These are phyloP conservation scores for Umbelopsis sp. DNA, from an alignment of 192 early-diverging fungal species.

Conservation along the genomic window DNA sequence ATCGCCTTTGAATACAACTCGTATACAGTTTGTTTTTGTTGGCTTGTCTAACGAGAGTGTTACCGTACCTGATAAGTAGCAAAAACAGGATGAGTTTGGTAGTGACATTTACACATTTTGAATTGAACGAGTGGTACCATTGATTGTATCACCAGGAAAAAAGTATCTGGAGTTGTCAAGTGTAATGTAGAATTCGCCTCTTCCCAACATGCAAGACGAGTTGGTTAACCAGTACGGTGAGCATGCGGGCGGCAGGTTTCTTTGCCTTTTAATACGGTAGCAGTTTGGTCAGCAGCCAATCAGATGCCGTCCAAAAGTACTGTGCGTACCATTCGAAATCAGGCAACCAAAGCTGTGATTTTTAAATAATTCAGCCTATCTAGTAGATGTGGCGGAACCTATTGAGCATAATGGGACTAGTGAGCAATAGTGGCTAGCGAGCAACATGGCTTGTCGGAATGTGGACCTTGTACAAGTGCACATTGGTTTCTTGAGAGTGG, in stretches of 20 bases:
- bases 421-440: too few relatives aligned
- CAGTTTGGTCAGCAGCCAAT: background rate
- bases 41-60: constrained; percentile 31
- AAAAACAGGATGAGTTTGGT: background rate
- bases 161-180: constrained; percentile 39
- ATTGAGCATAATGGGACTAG: too few relatives aligned
- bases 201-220: constrained; percentile 2
- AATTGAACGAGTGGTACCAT: too few relatives aligned
- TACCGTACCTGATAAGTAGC: constrained; percentile 29
- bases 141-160: constrained; percentile 39
- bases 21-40: constrained; percentile 34
- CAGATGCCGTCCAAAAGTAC: background rate
- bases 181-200: constrained; percentile 26
- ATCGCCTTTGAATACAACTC: constrained; percentile 30
- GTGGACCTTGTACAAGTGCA: too few relatives aligned
- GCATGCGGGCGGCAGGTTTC: too few relatives aligned
- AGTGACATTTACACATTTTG: too few relatives aligned
- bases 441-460: too few relatives aligned
- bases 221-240: background rate
- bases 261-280: background rate
- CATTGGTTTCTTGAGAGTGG: too few relatives aligned
- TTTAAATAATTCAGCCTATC: background rate
- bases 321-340: background rate
- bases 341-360: background rate
- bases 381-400: too few relatives aligned